Base-by-base conservation (phyloP, 1,284 basidiomycete genomes). In the Marasmius oreades region DNA sequence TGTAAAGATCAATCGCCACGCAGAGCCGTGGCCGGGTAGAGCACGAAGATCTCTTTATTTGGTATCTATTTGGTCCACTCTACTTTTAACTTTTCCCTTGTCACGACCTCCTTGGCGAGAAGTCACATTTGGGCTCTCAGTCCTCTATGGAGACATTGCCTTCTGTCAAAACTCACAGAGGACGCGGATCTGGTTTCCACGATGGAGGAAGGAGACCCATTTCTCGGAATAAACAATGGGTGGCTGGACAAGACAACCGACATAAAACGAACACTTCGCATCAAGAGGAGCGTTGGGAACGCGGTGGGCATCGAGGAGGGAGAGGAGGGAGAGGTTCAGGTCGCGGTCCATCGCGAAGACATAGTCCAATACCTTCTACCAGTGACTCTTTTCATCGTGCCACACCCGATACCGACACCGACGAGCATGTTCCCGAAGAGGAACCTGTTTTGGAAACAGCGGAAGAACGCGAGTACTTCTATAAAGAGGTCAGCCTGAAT, bases 401-500 rank as follows among this genome's bases (percentile, higher is more conserved):
- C 39, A n/a, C n/a, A n/a, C n/a, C n/a, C n/a, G n/a, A n/a, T n/a
- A n/a, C n/a, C n/a, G 12, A 37, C 36, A 37, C 36, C 12, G 12
- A 37, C 12, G 36, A 37, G 36, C 36, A 37, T 5, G 36, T n/a
- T n/a, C 60, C 23, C 59, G 59, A 47, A 34, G 66, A 72, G 33
- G 79, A 81, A 28, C 77, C 73, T 23, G 68, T 71, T 23, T 67
- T 80, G 14, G 81, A 84, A 51, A 78, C 79, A 0, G 66, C 69
- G 6, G 85, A 88, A 62, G 85, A 86, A 62, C 74, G 79, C 48
- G 84, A 88, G 60, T 75, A 67, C 55, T 86, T 85, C 64, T 90
- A 81, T 65, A 81, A 85, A 69, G 82, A 88, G 77, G 87, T 88
- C 60, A 62, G 81, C 73, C 23, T 55, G 24, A 57, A 34, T 52